These are phyloP conservation scores for Cladosporium sp. DNA, from an alignment of 2,329 filamentous ascomycete genomes.

Conservation along the genomic window DNA sequence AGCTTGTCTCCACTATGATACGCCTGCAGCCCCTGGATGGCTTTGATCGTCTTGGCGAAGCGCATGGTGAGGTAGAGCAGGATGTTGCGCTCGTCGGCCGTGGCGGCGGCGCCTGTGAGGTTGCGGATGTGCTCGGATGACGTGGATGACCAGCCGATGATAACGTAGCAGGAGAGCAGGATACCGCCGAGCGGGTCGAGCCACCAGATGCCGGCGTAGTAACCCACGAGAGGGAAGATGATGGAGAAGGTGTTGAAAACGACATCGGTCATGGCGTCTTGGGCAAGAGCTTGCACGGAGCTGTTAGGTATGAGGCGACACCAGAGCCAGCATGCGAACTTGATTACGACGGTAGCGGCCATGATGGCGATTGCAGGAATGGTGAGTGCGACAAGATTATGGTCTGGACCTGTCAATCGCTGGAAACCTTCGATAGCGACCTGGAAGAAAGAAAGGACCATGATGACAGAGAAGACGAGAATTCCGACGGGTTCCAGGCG, in stretches of 20 bases:
- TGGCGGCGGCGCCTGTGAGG: conserved; percentile 72
- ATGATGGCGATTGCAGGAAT: conserved; percentile 74
- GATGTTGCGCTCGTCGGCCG: conserved; percentile 77
- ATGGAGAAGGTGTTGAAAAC: conserved; percentile 90
- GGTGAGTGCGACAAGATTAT: conserved; percentile 67
- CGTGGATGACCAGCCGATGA: conserved; percentile 72
- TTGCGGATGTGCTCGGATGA: conserved; percentile 75
- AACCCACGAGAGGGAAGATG: conserved; percentile 77
- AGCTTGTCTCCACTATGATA: conserved; percentile 85
- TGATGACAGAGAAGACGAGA: conserved; percentile 77
- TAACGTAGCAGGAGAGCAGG: conserved; percentile 72
- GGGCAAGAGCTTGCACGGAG: conserved; percentile 73
- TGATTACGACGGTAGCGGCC: conserved; percentile 75
- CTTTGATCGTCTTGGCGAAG: conserved; percentile 80
- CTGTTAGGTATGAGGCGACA: conserved; percentile 82
- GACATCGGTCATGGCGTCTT: conserved; percentile 69
- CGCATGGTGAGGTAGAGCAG: conserved; percentile 90
- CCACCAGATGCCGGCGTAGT: conserved; percentile 76
- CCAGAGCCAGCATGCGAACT: conserved; percentile 80
- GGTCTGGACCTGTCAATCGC: conserved; percentile 57
- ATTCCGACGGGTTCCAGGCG: conserved; percentile 76
- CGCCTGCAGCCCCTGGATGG: conserved; percentile 79
- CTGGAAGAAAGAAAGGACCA: conserved; percentile 81
- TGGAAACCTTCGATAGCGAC: conserved; percentile 68
- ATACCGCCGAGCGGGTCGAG: conserved; percentile 76